Conservation (phyloP, 352 stramenopile species). For the Phytophthora crassamura region DNA sequence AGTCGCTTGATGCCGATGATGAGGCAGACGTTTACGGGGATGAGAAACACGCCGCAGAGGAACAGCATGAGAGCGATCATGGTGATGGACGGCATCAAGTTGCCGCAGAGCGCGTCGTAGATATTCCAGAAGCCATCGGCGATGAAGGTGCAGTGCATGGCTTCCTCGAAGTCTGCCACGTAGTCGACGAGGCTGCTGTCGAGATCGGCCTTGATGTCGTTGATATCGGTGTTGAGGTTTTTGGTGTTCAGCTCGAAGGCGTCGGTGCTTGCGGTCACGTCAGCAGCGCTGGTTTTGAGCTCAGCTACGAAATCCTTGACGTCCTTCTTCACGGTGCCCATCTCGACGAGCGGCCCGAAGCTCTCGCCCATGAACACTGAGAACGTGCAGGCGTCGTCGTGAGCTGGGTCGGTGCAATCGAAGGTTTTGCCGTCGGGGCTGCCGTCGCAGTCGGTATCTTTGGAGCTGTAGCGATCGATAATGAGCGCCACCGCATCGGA, state of each 20-base stretch:
- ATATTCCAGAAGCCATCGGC: slow-evolving; percentile 53
- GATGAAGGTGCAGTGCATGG: slow-evolving; percentile 75
- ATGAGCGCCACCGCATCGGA: slow-evolving; percentile 14
- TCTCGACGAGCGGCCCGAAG: slow-evolving; percentile 1
- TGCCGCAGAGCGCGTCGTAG: slow-evolving; percentile 56
- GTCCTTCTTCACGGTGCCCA: slow-evolving; percentile 27
- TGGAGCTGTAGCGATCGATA: background rate
- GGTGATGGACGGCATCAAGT: slow-evolving; percentile 71
- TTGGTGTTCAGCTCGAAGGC: slow-evolving; percentile 59
- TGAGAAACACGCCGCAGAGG: slow-evolving; percentile 66
- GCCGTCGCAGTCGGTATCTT: background rate
- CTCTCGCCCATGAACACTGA: slow-evolving; percentile 24
- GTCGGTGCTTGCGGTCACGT: slow-evolving; percentile 34
- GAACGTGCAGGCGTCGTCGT: slow-evolving; percentile 15
- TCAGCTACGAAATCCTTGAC: slow-evolving; percentile 37
- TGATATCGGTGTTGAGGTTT: slow-evolving; percentile 44
- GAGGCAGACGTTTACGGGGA: slow-evolving; percentile 72
- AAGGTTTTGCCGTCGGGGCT: background rate
- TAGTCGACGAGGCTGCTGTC: slow-evolving; percentile 56
- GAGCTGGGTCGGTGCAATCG: background rate
- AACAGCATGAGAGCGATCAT: slow-evolving; percentile 85
- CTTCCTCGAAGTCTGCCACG: slow-evolving; percentile 58
- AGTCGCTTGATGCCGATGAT: slow-evolving; percentile 73
- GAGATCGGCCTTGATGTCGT: slow-evolving; percentile 50
- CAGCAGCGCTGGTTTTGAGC: slow-evolving; percentile 41